Evolutionary conservation across 148 eudicot genomes (phyloP).

Genomic region (Suaeda aralocaspica): DNA sequence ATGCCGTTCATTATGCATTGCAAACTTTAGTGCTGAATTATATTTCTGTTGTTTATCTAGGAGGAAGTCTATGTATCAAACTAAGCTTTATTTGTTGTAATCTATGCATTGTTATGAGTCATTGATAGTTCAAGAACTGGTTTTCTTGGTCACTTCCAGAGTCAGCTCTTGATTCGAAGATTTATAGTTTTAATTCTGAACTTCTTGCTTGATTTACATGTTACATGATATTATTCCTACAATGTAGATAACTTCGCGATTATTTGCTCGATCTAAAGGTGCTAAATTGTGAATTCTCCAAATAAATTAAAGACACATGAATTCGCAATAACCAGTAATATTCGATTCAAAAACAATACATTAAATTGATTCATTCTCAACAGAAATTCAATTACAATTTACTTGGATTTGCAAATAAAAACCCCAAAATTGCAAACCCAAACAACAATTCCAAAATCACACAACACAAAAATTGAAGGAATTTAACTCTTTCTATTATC

Average conservation of each 20-base stretch:
- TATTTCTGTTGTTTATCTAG: background rate
- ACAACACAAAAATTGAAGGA: background rate
- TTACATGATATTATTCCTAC: no score
- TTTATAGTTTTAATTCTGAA: no score
- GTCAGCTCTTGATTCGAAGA: no score
- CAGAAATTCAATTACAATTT: background rate
- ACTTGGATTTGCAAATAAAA: background rate
- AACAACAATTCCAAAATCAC: background rate
- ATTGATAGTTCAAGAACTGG: background rate
- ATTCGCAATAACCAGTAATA: no score
- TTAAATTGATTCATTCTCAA: background rate
- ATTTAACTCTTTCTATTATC: background rate
- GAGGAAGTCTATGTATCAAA: background rate
- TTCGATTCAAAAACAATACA: background rate
- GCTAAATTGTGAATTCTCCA: no score
- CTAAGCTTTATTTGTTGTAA: conserved; percentile 17
- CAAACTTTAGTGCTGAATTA: background rate
- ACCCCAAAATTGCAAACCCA: conserved; percentile 13
- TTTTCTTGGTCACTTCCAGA: no score
- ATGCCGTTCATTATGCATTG: conserved; percentile 2
- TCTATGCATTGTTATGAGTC: background rate
- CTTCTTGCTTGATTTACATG: no score
- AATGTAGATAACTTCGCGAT: no score
- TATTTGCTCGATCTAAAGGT: no score
- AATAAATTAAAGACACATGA: no score